Base-by-base conservation (phyloP, 2,329 filamentous ascomycete species). In the Blastomyces parvus region DNA sequence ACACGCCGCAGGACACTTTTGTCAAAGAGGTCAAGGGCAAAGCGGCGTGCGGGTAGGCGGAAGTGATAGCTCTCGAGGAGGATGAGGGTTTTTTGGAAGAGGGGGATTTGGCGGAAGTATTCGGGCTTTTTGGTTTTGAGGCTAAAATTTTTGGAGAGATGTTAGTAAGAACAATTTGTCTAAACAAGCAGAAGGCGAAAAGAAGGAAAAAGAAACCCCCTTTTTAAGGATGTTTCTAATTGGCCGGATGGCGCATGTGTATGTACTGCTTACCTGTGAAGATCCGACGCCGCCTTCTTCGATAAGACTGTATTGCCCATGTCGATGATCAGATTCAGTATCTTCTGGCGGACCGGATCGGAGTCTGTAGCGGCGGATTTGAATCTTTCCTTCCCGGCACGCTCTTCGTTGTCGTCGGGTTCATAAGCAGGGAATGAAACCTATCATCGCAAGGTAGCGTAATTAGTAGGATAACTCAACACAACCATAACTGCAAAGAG, bases 11-110 rank as follows among this genome's bases (percentile, higher is more conserved):
- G 82, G 53, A 97, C 90, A 64, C 85, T 87, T 76, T 93, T 94
- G 71, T 97, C 93, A 70, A 99, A 99, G 27, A 99, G 78, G 72
- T 97, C 94, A 64, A 97, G 87, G 44, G 96, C 89, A 77, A 96
- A 92, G 56, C 93, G 87, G 66, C 93, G 88, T 36, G 95, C 89
- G 0, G 88, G 88, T 1, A 99, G 82, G 27, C 91, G 85, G 76
- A 94, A 97, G 72, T 95, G 91, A 70, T 96, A 93, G 68, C 86
- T 87, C 74, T 97, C 91, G 64, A 99, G 82, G 59, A 97, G 82
- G 9, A 85, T 84, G 80, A 99, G 87, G 57, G 94, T 87, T 71
- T 91, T 90, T 68, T 87, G 87, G 79, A 97, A 97, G 52, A 99
- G 83, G 5, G 82, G 81, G 5, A 88, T 84, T 70, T 89, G 88